Evolutionary conservation across 2,329 filamentous ascomycete species (phyloP).

Genomic region (Massarina eburnea): DNA sequence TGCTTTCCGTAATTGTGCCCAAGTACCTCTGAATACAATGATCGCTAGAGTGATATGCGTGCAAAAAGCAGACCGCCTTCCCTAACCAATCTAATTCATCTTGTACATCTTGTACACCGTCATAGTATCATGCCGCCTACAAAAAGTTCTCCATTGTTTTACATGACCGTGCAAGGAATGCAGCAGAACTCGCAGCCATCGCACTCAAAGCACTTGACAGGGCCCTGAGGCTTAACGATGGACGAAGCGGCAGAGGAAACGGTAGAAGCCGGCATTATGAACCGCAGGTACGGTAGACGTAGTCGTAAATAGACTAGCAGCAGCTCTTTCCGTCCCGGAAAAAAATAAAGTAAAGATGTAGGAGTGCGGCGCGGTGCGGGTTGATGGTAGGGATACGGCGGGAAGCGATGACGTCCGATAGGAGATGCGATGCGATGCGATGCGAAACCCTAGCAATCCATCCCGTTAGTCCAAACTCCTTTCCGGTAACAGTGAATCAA

Average conservation of each 20-base stretch:
- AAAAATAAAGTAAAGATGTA: background rate
- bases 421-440: background rate
- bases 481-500: too few species aligned
- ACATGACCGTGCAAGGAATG: constrained; percentile 44
- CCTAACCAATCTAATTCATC: too few species aligned
- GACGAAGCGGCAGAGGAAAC: constrained; percentile 34
- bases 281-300: background rate
- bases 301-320: background rate
- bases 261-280: constrained; percentile 36
- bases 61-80: too few species aligned
- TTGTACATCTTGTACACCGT: background rate
- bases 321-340: too few species aligned
- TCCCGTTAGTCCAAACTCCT: too few species aligned
- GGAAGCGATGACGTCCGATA: background rate
- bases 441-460: too few species aligned
- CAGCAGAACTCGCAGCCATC: constrained; percentile 38
- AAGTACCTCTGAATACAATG: background rate
- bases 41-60: too few species aligned
- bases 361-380: background rate
- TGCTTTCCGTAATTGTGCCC: background rate
- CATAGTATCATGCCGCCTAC: background rate
- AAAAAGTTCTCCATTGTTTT: constrained; percentile 1
- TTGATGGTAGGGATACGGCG: background rate
- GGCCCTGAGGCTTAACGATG: constrained; percentile 39
- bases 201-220: constrained; percentile 30